phyloP scores from a whole-genome alignment of 768 basidiomycete genomes.

The Naganishia vaughanmartiniae region DNA sequence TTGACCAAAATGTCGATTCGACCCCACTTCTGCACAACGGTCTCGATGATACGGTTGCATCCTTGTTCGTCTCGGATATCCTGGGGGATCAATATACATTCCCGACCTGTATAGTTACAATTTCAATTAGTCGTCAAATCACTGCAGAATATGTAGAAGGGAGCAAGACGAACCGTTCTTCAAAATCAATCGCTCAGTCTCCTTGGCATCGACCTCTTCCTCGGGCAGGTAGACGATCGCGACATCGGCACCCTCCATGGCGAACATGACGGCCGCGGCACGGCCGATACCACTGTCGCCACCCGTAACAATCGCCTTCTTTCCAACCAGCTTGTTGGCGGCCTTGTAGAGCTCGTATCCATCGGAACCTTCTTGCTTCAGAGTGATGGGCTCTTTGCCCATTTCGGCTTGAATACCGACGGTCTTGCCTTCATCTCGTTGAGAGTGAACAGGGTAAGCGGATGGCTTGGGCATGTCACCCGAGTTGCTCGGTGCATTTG shows the following conservation, averaged over 20 bases:
- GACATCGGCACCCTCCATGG: slow-evolving; percentile 54
- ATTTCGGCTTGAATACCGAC: slow-evolving; percentile 51
- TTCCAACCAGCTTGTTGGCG: slow-evolving; percentile 53
- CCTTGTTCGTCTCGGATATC: slow-evolving; percentile 50
- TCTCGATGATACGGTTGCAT: slow-evolving; percentile 48
- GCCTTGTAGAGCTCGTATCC: slow-evolving; percentile 49
- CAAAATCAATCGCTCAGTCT: slow-evolving; percentile 35
- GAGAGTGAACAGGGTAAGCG: slow-evolving; percentile 45
- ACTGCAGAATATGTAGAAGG: no score
- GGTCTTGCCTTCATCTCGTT: slow-evolving; percentile 37
- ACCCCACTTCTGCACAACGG: slow-evolving; percentile 51
- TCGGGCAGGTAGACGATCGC: slow-evolving; percentile 58
- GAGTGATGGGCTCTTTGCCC: slow-evolving; percentile 43
- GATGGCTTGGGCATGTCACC: slow-evolving; percentile 44
- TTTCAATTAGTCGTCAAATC: neutral
- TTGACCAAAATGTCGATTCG: slow-evolving; percentile 62
- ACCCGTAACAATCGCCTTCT: slow-evolving; percentile 59
- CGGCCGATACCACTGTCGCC: slow-evolving; percentile 59
- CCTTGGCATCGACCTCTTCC: slow-evolving; percentile 58
- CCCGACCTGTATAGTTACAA: slow-evolving; percentile 28
- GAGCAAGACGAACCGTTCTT: neutral
- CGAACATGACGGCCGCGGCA: slow-evolving; percentile 55
- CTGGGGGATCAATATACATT: slow-evolving; percentile 48
- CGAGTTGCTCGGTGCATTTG: slow-evolving; percentile 19
- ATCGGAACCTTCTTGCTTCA: slow-evolving; percentile 48